Conservation (phyloP, 768 basidiomycete species). For the Naganishia friedmannii region DNA sequence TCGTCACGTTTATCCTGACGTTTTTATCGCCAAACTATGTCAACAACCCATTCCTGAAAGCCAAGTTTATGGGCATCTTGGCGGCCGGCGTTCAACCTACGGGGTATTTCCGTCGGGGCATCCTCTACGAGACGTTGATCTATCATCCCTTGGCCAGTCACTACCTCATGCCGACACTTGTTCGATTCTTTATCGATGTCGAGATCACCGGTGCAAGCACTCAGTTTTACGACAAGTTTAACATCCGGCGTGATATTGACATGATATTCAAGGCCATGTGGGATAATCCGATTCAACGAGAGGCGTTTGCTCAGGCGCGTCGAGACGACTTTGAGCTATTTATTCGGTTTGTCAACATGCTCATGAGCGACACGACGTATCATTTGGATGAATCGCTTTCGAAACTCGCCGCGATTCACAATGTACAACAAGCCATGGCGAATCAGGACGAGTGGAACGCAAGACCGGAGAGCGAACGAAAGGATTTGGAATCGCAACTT, state of each 20-base stretch:
- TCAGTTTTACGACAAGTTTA: slow-evolving; percentile 96
- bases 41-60: slow-evolving; percentile 96
- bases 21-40: slow-evolving; percentile 97
- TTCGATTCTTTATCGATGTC: slow-evolving; percentile 92
- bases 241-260: slow-evolving; percentile 69
- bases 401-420: slow-evolving; percentile 82
- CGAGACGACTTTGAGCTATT: slow-evolving; percentile 81
- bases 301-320: slow-evolving; percentile 77
- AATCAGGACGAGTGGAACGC: slow-evolving; percentile 69
- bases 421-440: slow-evolving; percentile 79
- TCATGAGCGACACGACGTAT: slow-evolving; percentile 99
- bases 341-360: slow-evolving; percentile 89
- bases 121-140: slow-evolving; percentile 78
- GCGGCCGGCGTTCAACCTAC: slow-evolving; percentile 47
- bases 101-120: slow-evolving; percentile 52
- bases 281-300: slow-evolving; percentile 82
- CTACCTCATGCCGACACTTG: slow-evolving; percentile 83
- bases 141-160: slow-evolving; percentile 78
- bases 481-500: slow-evolving; percentile 75
- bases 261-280: slow-evolving; percentile 84
- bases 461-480: slow-evolving; percentile 66
- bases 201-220: slow-evolving; percentile 96
- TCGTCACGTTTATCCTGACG: slow-evolving; percentile 81
- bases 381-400: slow-evolving; percentile 93
- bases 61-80: slow-evolving; percentile 85